Evolutionary conservation across 345 rosid species (phyloP).

Genomic region (Turnera subulata): DNA sequence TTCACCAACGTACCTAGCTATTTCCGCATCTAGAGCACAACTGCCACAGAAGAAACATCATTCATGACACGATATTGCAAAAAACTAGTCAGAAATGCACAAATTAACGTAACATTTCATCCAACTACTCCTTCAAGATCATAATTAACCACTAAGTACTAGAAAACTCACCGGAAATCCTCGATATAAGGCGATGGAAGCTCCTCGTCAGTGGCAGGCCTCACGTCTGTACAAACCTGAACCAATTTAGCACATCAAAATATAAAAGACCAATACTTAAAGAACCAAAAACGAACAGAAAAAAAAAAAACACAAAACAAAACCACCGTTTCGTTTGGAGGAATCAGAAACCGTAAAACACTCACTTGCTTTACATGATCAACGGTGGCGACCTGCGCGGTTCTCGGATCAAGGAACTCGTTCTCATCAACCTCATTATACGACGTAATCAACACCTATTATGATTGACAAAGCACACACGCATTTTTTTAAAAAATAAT

Average conservation of each 20-base stretch:
- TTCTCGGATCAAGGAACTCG: conserved; percentile 87
- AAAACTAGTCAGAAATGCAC: background rate
- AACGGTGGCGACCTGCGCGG: conserved; percentile 78
- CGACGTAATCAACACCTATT: conserved; percentile 64
- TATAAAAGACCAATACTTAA: conserved; percentile 23
- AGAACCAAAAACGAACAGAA: too few relatives aligned
- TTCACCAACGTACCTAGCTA: conserved; percentile 75
- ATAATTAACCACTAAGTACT: background rate
- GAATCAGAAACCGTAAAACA: background rate
- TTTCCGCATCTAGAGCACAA: conserved; percentile 77
- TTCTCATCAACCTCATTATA: conserved; percentile 58
- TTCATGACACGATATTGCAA: background rate
- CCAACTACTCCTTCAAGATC: background rate
- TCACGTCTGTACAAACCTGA: conserved; percentile 86
- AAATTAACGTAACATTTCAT: background rate
- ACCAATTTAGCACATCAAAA: conserved; percentile 46
- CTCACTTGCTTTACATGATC: conserved; percentile 94
- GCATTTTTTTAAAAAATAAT: background rate
- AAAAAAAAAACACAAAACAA: background rate
- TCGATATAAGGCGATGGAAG: conserved; percentile 81
- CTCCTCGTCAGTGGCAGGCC: conserved; percentile 92
- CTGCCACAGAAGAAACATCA: conserved; percentile 39
- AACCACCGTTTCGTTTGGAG: background rate
- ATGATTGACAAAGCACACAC: background rate
- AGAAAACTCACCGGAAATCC: conserved; percentile 66